These are phyloP conservation scores for Musa acuminata DNA, from an alignment of 176 grass and related monocot species.

Conservation along the genomic window DNA sequence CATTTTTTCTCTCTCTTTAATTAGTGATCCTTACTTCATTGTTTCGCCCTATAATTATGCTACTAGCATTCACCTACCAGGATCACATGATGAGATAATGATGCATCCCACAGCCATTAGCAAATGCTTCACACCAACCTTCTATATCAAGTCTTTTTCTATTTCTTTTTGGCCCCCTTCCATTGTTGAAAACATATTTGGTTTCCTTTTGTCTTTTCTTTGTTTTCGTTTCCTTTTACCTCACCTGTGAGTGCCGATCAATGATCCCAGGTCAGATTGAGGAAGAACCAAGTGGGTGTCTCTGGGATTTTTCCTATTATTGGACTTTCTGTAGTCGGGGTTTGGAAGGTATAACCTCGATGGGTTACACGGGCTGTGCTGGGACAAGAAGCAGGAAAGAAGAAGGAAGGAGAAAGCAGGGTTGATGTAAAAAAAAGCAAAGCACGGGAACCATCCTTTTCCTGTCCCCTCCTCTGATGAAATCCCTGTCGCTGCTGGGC, in stretches of 20 bases:
- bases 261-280: conserved; percentile 12
- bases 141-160: background rate
- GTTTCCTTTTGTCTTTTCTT: background rate
- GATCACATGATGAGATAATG: conserved; percentile 41
- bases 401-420: background rate
- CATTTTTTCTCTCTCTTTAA: no score
- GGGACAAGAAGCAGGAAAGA: background rate
- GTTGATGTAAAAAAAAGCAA: conserved; percentile 8
- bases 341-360: conserved; percentile 10
- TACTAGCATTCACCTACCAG: no score
- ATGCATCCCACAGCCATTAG: conserved; percentile 19
- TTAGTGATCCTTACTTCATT: no score
- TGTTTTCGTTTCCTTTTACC: background rate
- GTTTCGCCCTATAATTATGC: no score
- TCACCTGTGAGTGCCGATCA: background rate
- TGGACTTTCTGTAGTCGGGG: conserved; percentile 6
- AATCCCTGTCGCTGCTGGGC: conserved; percentile 11
- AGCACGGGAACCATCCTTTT: conserved; percentile 17
- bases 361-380: background rate
- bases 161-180: background rate
- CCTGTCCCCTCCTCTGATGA: conserved; percentile 22
- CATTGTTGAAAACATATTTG: background rate
- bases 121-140: background rate
- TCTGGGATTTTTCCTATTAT: background rate
- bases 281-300: conserved; percentile 7